These are phyloP conservation scores for Pseudogymnoascus sp. DNA, from an alignment of 2,329 filamentous ascomycete genomes.

Conservation along the genomic window DNA sequence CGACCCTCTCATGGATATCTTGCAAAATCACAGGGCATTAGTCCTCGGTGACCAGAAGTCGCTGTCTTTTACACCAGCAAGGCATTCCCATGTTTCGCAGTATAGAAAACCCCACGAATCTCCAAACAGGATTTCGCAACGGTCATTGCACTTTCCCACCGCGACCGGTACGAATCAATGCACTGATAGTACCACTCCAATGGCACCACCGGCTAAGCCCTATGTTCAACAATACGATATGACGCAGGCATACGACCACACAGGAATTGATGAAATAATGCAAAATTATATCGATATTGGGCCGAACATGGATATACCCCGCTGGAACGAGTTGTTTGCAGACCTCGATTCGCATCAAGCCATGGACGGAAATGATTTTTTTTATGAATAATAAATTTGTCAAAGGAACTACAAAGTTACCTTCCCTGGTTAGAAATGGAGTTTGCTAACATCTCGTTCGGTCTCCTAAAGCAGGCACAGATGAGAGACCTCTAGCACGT, in stretches of 20 bases:
- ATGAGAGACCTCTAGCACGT: background rate
- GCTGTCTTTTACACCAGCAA: background rate
- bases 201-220: background rate
- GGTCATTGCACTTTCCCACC: background rate
- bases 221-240: background rate
- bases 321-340: conserved; percentile 5
- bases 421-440: background rate
- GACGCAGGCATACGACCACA: background rate
- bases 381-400: background rate
- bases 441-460: background rate
- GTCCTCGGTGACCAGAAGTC: background rate
- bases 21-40: conserved; percentile 19
- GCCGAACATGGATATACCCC: conserved; percentile 1
- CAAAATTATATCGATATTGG: conserved; percentile 7
- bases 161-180: background rate
- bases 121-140: background rate
- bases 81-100: background rate
- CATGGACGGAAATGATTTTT: conserved; percentile 3
- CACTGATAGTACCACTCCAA: background rate
- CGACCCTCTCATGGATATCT: conserved; percentile 26
- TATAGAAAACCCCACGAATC: background rate
- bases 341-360: conserved; percentile 5
- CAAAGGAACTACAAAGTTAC: background rate
- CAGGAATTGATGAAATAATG: conserved; percentile 1
- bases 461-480: background rate